These are phyloP conservation scores for Saccharomyces hybrid DNA, from an alignment of 1,139 yeast species.

Conservation along the genomic window DNA sequence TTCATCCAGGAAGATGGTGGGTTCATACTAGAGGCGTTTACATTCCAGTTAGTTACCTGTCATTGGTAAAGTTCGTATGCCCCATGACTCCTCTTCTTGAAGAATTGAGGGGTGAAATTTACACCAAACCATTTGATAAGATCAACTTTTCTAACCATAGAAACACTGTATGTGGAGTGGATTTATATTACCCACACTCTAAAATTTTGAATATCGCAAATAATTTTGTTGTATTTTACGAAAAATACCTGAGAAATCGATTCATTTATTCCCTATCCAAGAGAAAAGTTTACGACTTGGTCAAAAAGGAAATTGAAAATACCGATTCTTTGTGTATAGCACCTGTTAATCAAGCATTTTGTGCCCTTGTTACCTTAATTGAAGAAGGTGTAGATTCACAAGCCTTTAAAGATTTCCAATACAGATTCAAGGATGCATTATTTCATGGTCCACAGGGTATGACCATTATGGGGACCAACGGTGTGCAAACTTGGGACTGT, in stretches of 20 bases:
- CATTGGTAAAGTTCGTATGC: slow-evolving; percentile 50
- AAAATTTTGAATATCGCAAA: slow-evolving; percentile 57
- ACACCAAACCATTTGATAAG: slow-evolving; percentile 50
- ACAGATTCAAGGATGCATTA: slow-evolving; percentile 64
- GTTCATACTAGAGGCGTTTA: slow-evolving; percentile 94
- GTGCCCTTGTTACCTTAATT: slow-evolving; percentile 57
- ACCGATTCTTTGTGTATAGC: slow-evolving; percentile 85
- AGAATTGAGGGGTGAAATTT: slow-evolving; percentile 70
- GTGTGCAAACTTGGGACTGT: slow-evolving; percentile 95
- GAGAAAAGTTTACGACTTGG: slow-evolving; percentile 49
- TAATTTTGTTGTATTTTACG: slow-evolving; percentile 52
- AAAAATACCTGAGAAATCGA: slow-evolving; percentile 59
- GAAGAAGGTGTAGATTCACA: slow-evolving; percentile 67
- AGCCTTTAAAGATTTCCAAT: slow-evolving; percentile 47
- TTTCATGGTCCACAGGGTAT: slow-evolving; percentile 88
- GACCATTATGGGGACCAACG: slow-evolving; percentile 95
- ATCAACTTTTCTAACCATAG: slow-evolving; percentile 67
- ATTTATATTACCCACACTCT: slow-evolving; percentile 89
- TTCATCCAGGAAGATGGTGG: slow-evolving; percentile 99
- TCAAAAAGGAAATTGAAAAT: slow-evolving; percentile 67
- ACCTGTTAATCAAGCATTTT: slow-evolving; percentile 85
- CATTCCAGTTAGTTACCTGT: slow-evolving; percentile 75
- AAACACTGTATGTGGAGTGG: slow-evolving; percentile 85
- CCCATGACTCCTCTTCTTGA: slow-evolving; percentile 55
- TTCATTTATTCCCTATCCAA: slow-evolving; percentile 57